Base-by-base conservation (phyloP, 2,329 filamentous ascomycete species). In the Ophiostoma himal-ulmi region DNA sequence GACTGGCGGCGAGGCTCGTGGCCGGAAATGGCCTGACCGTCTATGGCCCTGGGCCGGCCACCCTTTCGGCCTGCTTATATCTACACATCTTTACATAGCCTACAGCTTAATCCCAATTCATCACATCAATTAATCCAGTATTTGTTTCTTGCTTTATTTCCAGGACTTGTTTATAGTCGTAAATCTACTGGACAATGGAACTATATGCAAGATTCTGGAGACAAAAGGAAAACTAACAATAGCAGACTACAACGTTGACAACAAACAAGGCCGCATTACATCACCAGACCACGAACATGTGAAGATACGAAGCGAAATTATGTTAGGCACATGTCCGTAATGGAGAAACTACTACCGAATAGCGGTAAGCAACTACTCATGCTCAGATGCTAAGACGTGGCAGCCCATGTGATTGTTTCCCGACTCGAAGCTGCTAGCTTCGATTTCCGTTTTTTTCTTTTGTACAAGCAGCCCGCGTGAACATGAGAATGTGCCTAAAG, bases 201-300 rank as follows among this genome's bases (percentile, higher is more conserved):
- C 52, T 57, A 17, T 17, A 62, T 62, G 57, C 52, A 57, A 30
- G 57, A 62, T 62, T 62, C 52, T 57, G 52, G 52, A 57, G 52
- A 57, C 52, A 57, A 26, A 26, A 57, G n/a, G n/a, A 57, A 57
- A 57, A 57, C 52, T 57, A 57, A 57, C 52, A 26, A 57, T 8
- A 11, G n/a, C 22, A 57, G 22, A 57, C 52, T 57, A 57, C 52
- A 57, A 57, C 52, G 52, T 22, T 57, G 52, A 57, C 52, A 57
- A 26, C 22, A 57, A 57, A 57, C 52, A 57, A 57, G 52, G 52
- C 52, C 52, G 52, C 52, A 57, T 57, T 57, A 57, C 52, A 57
- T 57, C 52, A 26, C 52, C 44, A 48, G 52, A 57, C n/a, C 52
- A 57, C 52, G 52, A 57, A 22, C 11, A 57, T 30, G 22, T 8